Evolutionary conservation across 441 rosid species (phyloP), one percentile per base, ranked within the genome.

Genomic region (Brassica hybrid): DNA sequence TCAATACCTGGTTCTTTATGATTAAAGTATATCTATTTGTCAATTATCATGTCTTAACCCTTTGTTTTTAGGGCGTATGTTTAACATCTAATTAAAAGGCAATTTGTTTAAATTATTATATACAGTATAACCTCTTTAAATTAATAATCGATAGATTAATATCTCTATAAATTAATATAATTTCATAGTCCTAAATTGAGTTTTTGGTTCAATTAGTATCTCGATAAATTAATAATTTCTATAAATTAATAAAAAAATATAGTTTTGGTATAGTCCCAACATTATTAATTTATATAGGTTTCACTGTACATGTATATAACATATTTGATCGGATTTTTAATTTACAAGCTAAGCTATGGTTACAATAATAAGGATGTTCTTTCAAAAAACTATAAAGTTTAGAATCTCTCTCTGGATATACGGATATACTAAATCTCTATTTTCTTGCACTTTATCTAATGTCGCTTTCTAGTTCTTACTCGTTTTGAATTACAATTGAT

Each of bases 401-500:
- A 64, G 81, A 73, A 78, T 78, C 74, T 61, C 69, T 52, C 4
- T 21, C 2, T 66, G 58, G 23, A 67, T 67, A 60, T 67, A 79
- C 57, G 78, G 30, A 79, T 79, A 79, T 79, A 73, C 81, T 52
- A 61, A n/a, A 50, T 11, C 1, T 57, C 19, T 6, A n/a, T 45
- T 6, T 17, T 67, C 8, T 52, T 52, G 58, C 16, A 21, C 52
- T 56, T 72, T 14, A 45, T 32, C 19, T 32, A 32, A 72, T 59
- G 76, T 77, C 73, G 38, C 64, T 65, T 11, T 77, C 21, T 48
- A 13, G 59, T 52, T 34, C 72, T 25, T 71, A 65, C 61, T 65
- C 32, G 32, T 54, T 36, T 34, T 54, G 7, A 50, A 69, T 50
- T 62, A 60, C 41, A 62, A 52, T 68, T 25, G 10, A n/a, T 1